phyloP scores from a whole-genome alignment of 306 rosid species.

The Fragaria ananassa region DNA sequence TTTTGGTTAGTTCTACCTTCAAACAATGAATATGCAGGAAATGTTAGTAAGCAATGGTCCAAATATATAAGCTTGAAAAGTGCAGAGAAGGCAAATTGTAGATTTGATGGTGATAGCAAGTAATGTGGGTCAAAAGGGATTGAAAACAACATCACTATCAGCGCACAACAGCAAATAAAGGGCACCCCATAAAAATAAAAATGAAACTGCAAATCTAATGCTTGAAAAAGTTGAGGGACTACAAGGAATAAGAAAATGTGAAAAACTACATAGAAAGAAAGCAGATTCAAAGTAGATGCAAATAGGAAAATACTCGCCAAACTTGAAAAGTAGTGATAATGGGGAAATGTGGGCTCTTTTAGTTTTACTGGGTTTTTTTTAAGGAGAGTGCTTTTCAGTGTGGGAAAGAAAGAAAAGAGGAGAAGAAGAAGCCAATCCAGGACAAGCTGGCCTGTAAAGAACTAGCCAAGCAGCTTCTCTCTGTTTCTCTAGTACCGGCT shows the following conservation, averaged over 20 bases:
- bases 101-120: slow-evolving; percentile 23
- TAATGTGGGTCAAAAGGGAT: slow-evolving; percentile 31
- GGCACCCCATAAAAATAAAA: background rate
- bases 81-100: slow-evolving; percentile 8
- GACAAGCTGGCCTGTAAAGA: slow-evolving; percentile 36
- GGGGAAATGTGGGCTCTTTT: slow-evolving; percentile 4
- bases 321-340: slow-evolving; percentile 5
- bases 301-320: slow-evolving; percentile 13
- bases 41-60: slow-evolving; percentile 11
- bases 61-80: slow-evolving; percentile 24
- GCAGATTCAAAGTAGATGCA: slow-evolving; percentile 33
- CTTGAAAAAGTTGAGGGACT: background rate
- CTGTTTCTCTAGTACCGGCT: background rate
- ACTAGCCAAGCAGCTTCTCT: slow-evolving; percentile 14
- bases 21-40: slow-evolving; percentile 12
- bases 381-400: slow-evolving; percentile 16
- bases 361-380: slow-evolving; percentile 8
- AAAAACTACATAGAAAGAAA: slow-evolving; percentile 2
- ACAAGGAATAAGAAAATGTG: background rate
- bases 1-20: slow-evolving; percentile 18
- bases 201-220: slow-evolving; percentile 1
- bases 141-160: slow-evolving; percentile 17
- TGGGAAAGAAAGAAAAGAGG: background rate
- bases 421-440: slow-evolving; percentile 22
- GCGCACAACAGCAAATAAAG: slow-evolving; percentile 17